phyloP scores from a whole-genome alignment of 257 asterid species.

The Penstemon barbatus region DNA sequence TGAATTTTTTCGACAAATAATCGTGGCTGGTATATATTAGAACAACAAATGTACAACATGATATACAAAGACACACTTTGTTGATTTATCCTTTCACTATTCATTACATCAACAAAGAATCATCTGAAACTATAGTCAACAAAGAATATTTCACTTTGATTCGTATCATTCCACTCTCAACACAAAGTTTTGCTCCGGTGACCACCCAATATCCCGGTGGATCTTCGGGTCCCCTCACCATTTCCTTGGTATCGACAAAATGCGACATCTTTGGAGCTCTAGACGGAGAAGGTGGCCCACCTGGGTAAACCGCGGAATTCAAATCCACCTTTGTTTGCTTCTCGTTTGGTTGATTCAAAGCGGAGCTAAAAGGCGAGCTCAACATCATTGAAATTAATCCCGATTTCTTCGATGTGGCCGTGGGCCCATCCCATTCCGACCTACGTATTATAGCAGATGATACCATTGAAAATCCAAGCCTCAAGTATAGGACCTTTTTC shows the following conservation, averaged over 20 bases:
- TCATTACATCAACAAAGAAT: constrained; percentile 57
- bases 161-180: constrained; percentile 72
- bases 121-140: constrained; percentile 75
- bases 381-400: constrained; percentile 79
- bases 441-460: constrained; percentile 70
- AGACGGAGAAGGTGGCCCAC: constrained; percentile 82
- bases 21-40: constrained; percentile 11
- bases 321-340: constrained; percentile 62
- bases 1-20: constrained; percentile 25
- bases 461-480: constrained; percentile 89
- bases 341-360: constrained; percentile 45
- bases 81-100: neutral
- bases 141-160: constrained; percentile 75
- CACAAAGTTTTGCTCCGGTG: constrained; percentile 86
- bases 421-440: constrained; percentile 92
- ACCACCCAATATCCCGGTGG: constrained; percentile 95
- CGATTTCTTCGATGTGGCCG: constrained; percentile 59
- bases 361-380: constrained; percentile 66
- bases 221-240: constrained; percentile 89
- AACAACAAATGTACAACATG: constrained; percentile 32
- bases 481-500: constrained; percentile 82
- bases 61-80: constrained; percentile 27
- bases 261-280: constrained; percentile 78
- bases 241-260: constrained; percentile 80
- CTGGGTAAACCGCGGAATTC: constrained; percentile 87